Evolutionary conservation across 805 yeast genomes (phyloP).

Genomic region (Millerozyma miso): DNA sequence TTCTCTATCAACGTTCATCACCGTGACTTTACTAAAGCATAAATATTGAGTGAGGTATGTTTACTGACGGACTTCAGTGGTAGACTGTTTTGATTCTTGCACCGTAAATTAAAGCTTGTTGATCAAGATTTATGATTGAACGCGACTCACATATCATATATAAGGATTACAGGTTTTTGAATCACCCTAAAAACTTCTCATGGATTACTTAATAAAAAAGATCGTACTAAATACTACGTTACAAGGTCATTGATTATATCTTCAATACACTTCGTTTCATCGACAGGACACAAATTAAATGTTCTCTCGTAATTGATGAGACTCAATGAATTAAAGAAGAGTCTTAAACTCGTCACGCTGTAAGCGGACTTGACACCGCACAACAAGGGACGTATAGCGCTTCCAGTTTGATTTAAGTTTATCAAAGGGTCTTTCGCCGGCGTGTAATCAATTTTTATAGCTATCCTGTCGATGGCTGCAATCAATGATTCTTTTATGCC

Average conservation of each 20-base stretch:
- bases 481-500: slow-evolving; percentile 8
- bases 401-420: slow-evolving; percentile 30
- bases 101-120: too few relatives aligned
- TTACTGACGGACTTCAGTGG: too few relatives aligned
- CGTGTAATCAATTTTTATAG: slow-evolving; percentile 26
- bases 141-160: too few relatives aligned
- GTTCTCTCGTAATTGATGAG: slow-evolving; percentile 61
- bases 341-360: slow-evolving; percentile 46
- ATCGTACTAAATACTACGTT: background rate
- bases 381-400: slow-evolving; percentile 41
- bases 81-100: too few relatives aligned
- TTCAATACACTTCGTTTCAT: slow-evolving; percentile 40
- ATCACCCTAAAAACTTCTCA: too few relatives aligned
- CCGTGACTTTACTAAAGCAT: background rate
- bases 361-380: slow-evolving; percentile 36
- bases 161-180: too few relatives aligned
- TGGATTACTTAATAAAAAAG: too few relatives aligned
- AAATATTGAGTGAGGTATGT: too few relatives aligned
- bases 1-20: slow-evolving; percentile 4
- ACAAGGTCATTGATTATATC: slow-evolving; percentile 59
- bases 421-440: slow-evolving; percentile 34
- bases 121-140: too few relatives aligned
- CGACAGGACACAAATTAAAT: slow-evolving; percentile 43
- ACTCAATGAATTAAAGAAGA: slow-evolving; percentile 64
- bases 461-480: slow-evolving; percentile 49